Base-by-base conservation (phyloP, 2,329 filamentous ascomycete genomes). In the Tolypocladium paradoxum region DNA sequence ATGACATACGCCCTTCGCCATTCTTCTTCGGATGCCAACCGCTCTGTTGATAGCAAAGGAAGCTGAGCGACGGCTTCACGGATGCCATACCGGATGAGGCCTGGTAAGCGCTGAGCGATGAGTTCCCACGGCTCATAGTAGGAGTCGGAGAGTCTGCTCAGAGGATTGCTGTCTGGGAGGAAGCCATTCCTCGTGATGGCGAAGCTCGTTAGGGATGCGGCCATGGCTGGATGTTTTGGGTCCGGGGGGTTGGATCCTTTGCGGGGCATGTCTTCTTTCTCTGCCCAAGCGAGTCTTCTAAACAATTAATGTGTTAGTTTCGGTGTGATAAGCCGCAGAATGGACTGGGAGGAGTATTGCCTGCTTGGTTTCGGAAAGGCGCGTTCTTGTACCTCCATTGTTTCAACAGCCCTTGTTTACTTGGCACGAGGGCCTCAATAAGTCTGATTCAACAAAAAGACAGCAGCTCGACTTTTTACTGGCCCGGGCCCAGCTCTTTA, bases 101-200 rank as follows among this genome's bases (percentile, higher is more conserved):
- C 69, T 33, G 91, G 84, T 4, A 96, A 73, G 51, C 87, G 82
- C n/a, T 77, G 74, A 2, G 84, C 77, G 2, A 93, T 70, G 0
- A 76, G 69, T 65, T 96, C 90, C 91, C 90, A 96, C 31, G 84
- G 82, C 43, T 79, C 73, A 62, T 95, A 96, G 70, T 92, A 93
- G 0, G 78, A 61, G 59, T 89, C 78, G 0, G 84, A 76, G 3
- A 96, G 75, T 20, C 70, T 62, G 20, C 78, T 74, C 1, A 91
- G 72, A 0, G 90, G 90, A 18, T 78, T 72, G 22, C 85, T 70
- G 20, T 83, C 73, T 0, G 90, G 88, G 6, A 96, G 78, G 65
- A 96, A 96, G 36, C 89, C 90, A 67, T 88, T 81, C 22, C 74
- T 66, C 2, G 73, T 70, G 29, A 77, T 63, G 24, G 62, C 62